Evolutionary conservation across 2,329 filamentous ascomycete genomes (phyloP).

Genomic region (Diaporthe caulivora): DNA sequence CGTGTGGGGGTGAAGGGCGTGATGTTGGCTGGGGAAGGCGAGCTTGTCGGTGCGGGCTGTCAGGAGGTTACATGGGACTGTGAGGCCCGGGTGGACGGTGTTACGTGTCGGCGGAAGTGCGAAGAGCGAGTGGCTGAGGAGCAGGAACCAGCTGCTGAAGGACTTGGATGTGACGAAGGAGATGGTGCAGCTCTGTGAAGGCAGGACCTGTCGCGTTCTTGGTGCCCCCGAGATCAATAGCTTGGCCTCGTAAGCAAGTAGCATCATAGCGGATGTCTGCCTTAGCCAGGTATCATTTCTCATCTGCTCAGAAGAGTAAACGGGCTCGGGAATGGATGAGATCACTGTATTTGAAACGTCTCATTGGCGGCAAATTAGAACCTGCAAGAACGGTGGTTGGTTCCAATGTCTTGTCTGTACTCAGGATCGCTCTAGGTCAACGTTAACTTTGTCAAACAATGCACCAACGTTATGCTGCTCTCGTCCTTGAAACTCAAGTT

Average conservation of each 20-base stretch:
- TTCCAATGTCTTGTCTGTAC: background rate
- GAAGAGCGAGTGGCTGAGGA: conserved; percentile 16
- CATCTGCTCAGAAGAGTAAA: background rate
- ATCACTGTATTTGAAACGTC: background rate
- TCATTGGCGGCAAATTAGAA: background rate
- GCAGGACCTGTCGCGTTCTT: conserved; percentile 19
- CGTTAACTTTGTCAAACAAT: background rate
- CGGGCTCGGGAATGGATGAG: background rate
- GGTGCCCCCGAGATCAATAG: background rate
- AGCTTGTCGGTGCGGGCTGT: conserved; percentile 15
- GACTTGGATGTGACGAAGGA: conserved; percentile 25
- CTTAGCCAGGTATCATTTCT: background rate
- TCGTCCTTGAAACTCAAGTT: background rate
- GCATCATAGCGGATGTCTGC: too few relatives aligned
- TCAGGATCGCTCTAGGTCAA: background rate
- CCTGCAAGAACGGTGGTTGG: background rate
- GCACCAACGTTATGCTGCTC: background rate
- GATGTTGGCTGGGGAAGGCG: conserved; percentile 18
- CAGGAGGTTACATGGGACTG: background rate
- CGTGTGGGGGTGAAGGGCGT: conserved; percentile 3
- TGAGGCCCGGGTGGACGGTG: conserved; percentile 25
- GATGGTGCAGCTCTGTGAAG: conserved; percentile 28
- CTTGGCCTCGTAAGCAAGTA: background rate
- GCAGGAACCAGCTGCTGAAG: conserved; percentile 4
- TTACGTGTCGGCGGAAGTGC: background rate